Evolutionary conservation across 2,329 filamentous ascomycete genomes (phyloP), one percentile per base, ranked within the genome.

Genomic region (Pyrenophora seminiperda): DNA sequence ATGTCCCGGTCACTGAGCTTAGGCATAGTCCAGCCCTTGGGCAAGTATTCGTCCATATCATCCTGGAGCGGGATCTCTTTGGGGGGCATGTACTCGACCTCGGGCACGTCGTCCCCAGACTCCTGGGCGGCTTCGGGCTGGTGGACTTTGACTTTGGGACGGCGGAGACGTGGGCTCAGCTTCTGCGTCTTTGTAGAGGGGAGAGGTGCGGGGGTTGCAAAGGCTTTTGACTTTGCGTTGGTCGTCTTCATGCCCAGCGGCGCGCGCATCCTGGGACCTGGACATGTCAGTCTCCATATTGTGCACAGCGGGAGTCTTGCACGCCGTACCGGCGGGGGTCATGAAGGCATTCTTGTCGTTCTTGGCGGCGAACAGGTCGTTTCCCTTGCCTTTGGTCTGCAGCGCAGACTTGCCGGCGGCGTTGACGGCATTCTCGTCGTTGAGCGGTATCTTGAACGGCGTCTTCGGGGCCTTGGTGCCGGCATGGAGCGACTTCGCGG

Each of bases 171-270:
- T 4, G 79, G 77, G 13, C 83, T 86, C 1, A 84, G 83, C 72
- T 86, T 87, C 56, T 83, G 81, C 0, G 85, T 85, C 74, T 86
- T 87, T 54, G 86, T 85, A 9, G 69, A 68, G 49, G 68, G 60
- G 82, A 86, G 87, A 24, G 82, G 86, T 22, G 83, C 86, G 5
- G 83, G 83, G 3, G 85, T 86, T 56, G 88, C 86, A 59, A 85
- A 81, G 41, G 79, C 81, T 68, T 80, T 84, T 52, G 87, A 83
- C 78, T 96, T 97, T 45, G 90, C 91, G 73, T 99, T 99, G 43
- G 94, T 97, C 1, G 93, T 97, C 75, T 99, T 99, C 80, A 90
- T 88, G 27, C 93, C 93, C 39, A 99, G 78, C 10, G 91, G 89
- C 30, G 92, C 91, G 65, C 93, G 86, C 52, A 79, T 86, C 51